Evolutionary conservation across 75 land plant genomes (phyloP), one percentile per base, ranked within the genome.

Genomic region (Chamaecyparis obtusa): DNA sequence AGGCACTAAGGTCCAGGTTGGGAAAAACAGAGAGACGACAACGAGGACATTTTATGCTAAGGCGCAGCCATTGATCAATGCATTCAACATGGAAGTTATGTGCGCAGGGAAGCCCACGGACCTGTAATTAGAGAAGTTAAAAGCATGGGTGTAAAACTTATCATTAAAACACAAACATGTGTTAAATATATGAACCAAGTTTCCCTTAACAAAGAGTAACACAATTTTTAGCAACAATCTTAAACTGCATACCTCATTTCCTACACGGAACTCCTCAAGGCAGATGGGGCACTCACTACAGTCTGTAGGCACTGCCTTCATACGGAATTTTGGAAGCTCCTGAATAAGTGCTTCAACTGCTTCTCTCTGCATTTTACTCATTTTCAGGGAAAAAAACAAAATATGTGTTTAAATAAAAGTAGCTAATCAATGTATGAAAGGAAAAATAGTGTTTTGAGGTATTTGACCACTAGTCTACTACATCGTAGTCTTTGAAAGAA

Each of bases 21-120:
- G 99, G 99, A 83, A 98, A 98, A 44, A 98, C 99, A 15, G 99
- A 97, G 89, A 95, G 94, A 13, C 99, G 95, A 90, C 99, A 98
- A 21, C 99, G 91, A 56, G 99, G 99, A 84, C 99, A 98, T 86
- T 98, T 97, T 71, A 98, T 96, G 77, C 95, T 98, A 75, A 98
- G 92, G 76, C 99, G 87, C 55, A 98, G 95, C 99, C 99, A 98
- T 88, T 93, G 92, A 84, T 98, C 99, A 86, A 98, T 98, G 92
- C 99, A 97, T 17, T 89, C 99, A 76, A 95, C 95, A 86, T 98
- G 99, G 74, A 98, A 98, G 86, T 97, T 97, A 88, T 98, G 99
- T 32, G 99, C 99, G 91, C 99, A 98, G 57, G 99, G 99, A 41
- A 98, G 94, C 27, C 99, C 97, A 37, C 99, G 97, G 84, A 98